A percentile compares a stretch with the other conserved stretches of the same genome.
Evolutionary conservation across 2,329 filamentous ascomycete species (phyloP).

Genomic region (Fusarium verrucosum): DNA sequence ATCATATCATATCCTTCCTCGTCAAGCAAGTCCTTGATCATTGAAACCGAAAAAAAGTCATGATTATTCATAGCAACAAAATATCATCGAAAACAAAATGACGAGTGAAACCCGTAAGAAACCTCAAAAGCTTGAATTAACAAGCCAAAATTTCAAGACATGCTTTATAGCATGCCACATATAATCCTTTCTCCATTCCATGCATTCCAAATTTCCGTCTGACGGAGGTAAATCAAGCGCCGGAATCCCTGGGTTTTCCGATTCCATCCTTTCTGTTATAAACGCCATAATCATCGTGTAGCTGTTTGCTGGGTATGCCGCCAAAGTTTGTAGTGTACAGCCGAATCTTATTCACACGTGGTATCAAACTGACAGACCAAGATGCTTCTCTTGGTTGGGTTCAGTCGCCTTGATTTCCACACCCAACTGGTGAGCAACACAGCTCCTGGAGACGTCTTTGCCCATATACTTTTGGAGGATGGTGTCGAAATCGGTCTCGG

Average conservation of each 20-base stretch:
- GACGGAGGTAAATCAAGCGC: slow-evolving; percentile 26
- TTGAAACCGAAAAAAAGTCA: slow-evolving; percentile 26
- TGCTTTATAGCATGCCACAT: neutral
- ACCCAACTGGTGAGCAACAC: slow-evolving; percentile 64
- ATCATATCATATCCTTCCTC: neutral
- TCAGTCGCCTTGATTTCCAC: slow-evolving; percentile 56
- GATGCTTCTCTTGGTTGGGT: slow-evolving; percentile 31
- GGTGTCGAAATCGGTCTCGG: slow-evolving; percentile 86
- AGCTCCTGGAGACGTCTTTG: slow-evolving; percentile 50
- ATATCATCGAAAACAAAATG: slow-evolving; percentile 14
- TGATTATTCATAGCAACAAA: slow-evolving; percentile 33
- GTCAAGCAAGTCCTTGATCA: neutral
- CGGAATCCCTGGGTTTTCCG: slow-evolving; percentile 37
- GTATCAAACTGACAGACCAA: slow-evolving; percentile 30
- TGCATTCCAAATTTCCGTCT: slow-evolving; percentile 26
- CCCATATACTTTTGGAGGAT: slow-evolving; percentile 74
- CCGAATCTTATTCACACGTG: slow-evolving; percentile 19
- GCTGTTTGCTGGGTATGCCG: slow-evolving; percentile 33
- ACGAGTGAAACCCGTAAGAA: slow-evolving; percentile 10
- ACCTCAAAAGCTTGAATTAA: slow-evolving; percentile 1
- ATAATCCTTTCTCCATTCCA: slow-evolving; percentile 31
- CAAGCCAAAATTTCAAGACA: slow-evolving; percentile 7
- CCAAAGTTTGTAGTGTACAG: slow-evolving; percentile 40
- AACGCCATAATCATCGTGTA: slow-evolving; percentile 42
- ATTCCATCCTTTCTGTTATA: slow-evolving; percentile 41